A percentile compares a stretch with the other conserved stretches of the same genome.
These are phyloP conservation scores for Protomyces lactucae-debilis DNA, from an alignment of 1,139 yeast genomes.

Conservation along the genomic window DNA sequence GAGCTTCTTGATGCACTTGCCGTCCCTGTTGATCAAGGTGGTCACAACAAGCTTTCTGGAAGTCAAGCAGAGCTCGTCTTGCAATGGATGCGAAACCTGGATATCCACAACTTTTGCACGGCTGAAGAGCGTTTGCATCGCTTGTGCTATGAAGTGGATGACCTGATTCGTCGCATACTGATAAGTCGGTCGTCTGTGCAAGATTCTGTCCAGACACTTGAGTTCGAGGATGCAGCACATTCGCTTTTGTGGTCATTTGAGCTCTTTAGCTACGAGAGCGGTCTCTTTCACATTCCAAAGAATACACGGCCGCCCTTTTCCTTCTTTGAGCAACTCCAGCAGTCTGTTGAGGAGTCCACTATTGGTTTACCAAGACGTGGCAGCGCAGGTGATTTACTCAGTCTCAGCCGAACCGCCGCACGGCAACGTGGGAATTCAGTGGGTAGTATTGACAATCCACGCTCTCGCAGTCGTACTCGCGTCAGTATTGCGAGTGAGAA, in stretches of 20 bases:
- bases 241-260: slow-evolving; percentile 11
- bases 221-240: slow-evolving; percentile 1
- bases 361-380: slow-evolving; percentile 15
- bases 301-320: background rate
- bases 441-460: slow-evolving; percentile 17
- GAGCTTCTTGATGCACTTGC: slow-evolving; percentile 4
- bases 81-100: slow-evolving; percentile 14
- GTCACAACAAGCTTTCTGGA: slow-evolving; percentile 4
- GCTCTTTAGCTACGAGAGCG: slow-evolving; percentile 5
- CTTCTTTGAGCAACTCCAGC: background rate
- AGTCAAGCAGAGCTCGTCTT: slow-evolving; percentile 4
- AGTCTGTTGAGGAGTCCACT: background rate
- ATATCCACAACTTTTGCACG: slow-evolving; percentile 16
- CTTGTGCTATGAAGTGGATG: slow-evolving; percentile 19
- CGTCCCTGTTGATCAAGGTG: background rate
- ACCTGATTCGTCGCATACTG: background rate
- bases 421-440: slow-evolving; percentile 14
- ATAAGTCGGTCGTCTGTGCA: background rate
- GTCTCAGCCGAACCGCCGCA: slow-evolving; percentile 2
- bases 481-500: background rate
- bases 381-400: slow-evolving; percentile 19
- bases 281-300: background rate
- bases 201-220: background rate
- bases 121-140: slow-evolving; percentile 22
- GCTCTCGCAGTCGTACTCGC: background rate